These are phyloP conservation scores for Lentinula lateritia DNA, from an alignment of 768 basidiomycete genomes.

Conservation along the genomic window DNA sequence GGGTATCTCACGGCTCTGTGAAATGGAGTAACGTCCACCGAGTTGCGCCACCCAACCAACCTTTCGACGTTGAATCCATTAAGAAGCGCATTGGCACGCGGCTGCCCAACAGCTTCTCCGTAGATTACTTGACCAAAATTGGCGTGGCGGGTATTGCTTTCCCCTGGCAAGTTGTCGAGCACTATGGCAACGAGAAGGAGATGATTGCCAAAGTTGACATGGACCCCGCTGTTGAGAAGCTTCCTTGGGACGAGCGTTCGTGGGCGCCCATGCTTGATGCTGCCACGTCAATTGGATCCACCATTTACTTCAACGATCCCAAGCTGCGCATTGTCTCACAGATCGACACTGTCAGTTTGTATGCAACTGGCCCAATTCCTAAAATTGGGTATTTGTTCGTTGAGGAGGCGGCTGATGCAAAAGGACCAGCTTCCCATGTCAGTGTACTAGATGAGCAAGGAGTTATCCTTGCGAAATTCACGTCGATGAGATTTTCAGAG, in stretches of 20 bases:
- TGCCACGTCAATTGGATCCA: constrained; percentile 1
- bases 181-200: constrained; percentile 1
- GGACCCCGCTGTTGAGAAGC: neutral
- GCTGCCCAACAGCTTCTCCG: neutral
- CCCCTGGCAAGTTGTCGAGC: neutral
- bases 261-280: constrained; percentile 3
- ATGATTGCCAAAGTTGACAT: neutral
- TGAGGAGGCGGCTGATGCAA: neutral
- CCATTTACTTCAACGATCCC: neutral
- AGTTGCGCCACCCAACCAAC: neutral
- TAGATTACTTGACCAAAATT: neutral
- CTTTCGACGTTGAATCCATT: neutral
- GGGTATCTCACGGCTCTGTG: neutral
- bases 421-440: neutral
- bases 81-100: neutral
- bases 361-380: neutral
- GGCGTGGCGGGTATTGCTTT: neutral
- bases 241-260: neutral
- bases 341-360: neutral
- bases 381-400: neutral
- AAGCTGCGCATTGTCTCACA: neutral
- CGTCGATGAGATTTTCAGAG: neutral
- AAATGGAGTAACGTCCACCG: neutral
- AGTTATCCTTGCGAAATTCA: neutral
- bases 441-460: neutral